Percentiles rank a stretch among this genome's conserved stretches.
Evolutionary conservation across 306 rosid genomes (phyloP).

Genomic region (Trifolium repens): DNA sequence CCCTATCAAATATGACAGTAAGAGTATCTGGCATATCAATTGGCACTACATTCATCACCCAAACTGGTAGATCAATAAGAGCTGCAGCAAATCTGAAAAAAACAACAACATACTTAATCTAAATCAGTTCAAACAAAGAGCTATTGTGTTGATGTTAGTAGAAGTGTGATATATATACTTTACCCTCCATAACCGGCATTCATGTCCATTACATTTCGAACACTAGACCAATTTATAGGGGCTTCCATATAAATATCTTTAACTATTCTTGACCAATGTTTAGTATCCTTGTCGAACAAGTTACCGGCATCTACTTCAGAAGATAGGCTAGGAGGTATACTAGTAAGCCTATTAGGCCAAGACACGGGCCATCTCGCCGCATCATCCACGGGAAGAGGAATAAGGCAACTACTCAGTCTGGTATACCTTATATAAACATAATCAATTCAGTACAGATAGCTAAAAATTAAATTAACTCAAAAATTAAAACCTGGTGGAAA

Average conservation of each 20-base stretch:
- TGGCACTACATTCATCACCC: constrained; percentile 95
- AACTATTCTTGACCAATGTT: constrained; percentile 71
- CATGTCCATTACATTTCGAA: constrained; percentile 93
- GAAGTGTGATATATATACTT: constrained; percentile 12
- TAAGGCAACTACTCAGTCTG: constrained; percentile 64
- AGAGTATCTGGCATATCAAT: constrained; percentile 71
- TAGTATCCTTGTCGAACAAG: constrained; percentile 63
- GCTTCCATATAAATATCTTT: constrained; percentile 59
- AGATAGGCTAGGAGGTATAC: constrained; percentile 71
- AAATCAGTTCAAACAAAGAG: constrained; percentile 36
- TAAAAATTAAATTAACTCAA: neutral
- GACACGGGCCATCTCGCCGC: constrained; percentile 79
- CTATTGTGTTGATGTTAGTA: neutral
- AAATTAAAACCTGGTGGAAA: constrained; percentile 28
- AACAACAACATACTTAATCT: neutral
- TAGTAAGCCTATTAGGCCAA: constrained; percentile 86
- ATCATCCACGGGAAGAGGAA: constrained; percentile 65
- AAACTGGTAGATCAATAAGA: constrained; percentile 67
- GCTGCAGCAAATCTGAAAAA: constrained; percentile 87
- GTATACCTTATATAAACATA: constrained; percentile 62
- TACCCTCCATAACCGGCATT: constrained; percentile 99
- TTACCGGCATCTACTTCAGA: constrained; percentile 49
- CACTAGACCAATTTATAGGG: constrained; percentile 75
- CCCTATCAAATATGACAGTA: constrained; percentile 71
- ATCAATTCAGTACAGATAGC: constrained; percentile 30